These are phyloP conservation scores for Paecilomyces formosus DNA, from an alignment of 2,329 filamentous ascomycete species.

Conservation along the genomic window DNA sequence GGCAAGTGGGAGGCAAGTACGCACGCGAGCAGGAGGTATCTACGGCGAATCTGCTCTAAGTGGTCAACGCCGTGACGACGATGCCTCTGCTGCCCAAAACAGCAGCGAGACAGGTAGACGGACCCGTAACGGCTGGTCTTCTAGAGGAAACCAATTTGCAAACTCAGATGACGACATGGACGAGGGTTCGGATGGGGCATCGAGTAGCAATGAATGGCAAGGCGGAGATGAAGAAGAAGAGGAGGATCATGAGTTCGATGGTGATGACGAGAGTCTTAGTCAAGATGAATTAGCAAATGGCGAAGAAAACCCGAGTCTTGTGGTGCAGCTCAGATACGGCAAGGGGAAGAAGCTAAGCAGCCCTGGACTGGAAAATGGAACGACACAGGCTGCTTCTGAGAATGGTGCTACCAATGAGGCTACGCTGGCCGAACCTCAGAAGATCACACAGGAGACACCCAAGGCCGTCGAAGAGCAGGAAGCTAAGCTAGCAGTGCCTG, in stretches of 20 bases:
- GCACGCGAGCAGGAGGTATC: constrained; percentile 43
- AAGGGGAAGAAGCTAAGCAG: constrained; percentile 19
- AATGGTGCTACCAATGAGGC: constrained; percentile 1
- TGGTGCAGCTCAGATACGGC: constrained; percentile 61
- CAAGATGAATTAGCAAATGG: constrained; percentile 39
- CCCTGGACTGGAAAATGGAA: background rate
- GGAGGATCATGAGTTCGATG: constrained; percentile 60
- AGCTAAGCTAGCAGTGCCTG: background rate
- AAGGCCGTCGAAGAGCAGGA: background rate
- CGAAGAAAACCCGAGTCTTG: constrained; percentile 53
- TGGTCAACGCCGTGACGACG: constrained; percentile 42
- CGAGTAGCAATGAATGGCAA: constrained; percentile 60
- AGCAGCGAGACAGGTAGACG: constrained; percentile 32
- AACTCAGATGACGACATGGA: constrained; percentile 57
- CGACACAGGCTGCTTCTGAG: background rate
- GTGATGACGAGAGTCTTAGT: constrained; percentile 36
- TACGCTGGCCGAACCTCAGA: background rate
- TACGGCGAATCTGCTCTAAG: constrained; percentile 51
- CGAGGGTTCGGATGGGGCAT: constrained; percentile 56
- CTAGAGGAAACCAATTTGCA: background rate
- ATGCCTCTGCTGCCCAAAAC: constrained; percentile 36
- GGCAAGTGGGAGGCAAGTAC: constrained; percentile 78
- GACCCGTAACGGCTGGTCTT: constrained; percentile 8
- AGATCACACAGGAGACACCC: background rate
- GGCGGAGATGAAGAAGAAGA: constrained; percentile 60